Percentiles rank a stretch among this genome's conserved stretches.
These are phyloP conservation scores for Apiosordaria backusii DNA, from an alignment of 495 filamentous ascomycete species.

Conservation along the genomic window DNA sequence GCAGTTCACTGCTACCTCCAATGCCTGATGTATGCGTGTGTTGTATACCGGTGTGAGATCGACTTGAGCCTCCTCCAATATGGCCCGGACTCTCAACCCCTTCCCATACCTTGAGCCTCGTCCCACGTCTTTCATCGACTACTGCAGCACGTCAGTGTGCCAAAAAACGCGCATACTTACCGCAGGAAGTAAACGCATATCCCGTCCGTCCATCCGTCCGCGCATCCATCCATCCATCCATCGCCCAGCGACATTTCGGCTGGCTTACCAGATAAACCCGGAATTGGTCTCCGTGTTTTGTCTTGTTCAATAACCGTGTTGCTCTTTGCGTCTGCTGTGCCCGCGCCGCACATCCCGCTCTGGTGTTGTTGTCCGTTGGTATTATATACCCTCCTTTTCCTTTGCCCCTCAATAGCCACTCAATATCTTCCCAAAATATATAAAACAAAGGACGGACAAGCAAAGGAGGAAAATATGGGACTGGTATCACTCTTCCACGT, in stretches of 20 bases:
- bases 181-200: too few species aligned
- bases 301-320: not conserved
- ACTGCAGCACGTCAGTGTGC: not conserved
- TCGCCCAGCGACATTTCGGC: too few species aligned
- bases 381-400: not conserved
- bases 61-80: not conserved
- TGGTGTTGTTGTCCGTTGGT: not conserved
- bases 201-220: too few species aligned
- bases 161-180: too few species aligned
- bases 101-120: not conserved
- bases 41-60: not conserved
- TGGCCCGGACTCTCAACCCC: not conserved
- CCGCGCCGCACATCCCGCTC: not conserved
- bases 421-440: not conserved
- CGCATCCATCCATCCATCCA: not conserved
- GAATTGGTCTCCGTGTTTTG: not conserved
- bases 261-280: not conserved
- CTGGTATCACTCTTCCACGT: not conserved
- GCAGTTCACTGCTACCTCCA: too few species aligned
- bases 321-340: not conserved
- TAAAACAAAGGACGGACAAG: too few species aligned
- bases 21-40: too few species aligned
- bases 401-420: not conserved
- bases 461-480: not conserved
- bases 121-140: not conserved